Conservation (phyloP, 2,329 filamentous ascomycete genomes). For the Aspergillus fischeri region DNA sequence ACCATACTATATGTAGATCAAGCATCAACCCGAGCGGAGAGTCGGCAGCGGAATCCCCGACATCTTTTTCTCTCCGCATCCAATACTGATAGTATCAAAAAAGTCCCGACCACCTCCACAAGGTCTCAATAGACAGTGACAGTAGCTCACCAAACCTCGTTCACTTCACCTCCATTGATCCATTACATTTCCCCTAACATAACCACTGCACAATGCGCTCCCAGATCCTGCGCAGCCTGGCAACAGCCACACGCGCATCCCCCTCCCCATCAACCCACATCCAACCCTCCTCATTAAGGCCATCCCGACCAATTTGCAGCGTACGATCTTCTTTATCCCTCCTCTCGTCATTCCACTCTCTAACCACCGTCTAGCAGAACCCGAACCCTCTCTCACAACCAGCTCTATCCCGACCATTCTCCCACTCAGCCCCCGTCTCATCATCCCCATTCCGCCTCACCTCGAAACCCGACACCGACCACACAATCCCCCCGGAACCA, state of each 20-base stretch:
- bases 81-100: conserved; percentile 13
- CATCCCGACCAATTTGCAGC: not conserved
- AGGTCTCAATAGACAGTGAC: not conserved
- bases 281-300: not conserved
- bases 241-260: not conserved
- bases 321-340: not conserved
- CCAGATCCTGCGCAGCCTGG: not conserved
- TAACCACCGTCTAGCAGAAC: not conserved
- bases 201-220: not conserved
- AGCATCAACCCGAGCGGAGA: not conserved
- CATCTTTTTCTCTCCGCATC: conserved; percentile 14
- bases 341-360: not conserved
- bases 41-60: conserved; percentile 3
- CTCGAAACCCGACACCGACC: conserved; percentile 13
- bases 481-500: conserved; percentile 1
- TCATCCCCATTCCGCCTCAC: conserved; percentile 15
- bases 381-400: not conserved
- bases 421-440: not conserved
- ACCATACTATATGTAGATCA: not conserved
- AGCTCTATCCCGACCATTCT: conserved; percentile 4
- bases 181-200: not conserved
- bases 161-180: not conserved
- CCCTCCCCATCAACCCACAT: not conserved
- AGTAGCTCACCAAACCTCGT: not conserved
- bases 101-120: not conserved